Evolutionary conservation across 2,329 filamentous ascomycete genomes (phyloP), one percentile per base, ranked within the genome.

Genomic region (Claviceps sp.): DNA sequence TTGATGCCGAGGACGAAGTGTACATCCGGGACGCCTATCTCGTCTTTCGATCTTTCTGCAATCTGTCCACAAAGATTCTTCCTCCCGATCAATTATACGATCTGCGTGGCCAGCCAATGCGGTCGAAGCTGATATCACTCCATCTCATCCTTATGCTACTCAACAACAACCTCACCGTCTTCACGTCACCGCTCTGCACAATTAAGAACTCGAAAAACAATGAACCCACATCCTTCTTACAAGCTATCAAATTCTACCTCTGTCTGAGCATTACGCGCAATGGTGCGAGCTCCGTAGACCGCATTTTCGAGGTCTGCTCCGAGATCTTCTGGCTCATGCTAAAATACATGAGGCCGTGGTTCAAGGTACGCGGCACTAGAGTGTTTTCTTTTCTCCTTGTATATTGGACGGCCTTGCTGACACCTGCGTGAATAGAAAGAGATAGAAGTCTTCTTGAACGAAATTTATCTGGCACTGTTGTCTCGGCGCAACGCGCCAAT

Each of bases 291-390:
- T 91, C 90, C 4, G 86, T 95, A 44, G 86, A 88, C 57, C 81
- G 81, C 58, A 89, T 98, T 0, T 98, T 97, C 62, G 91, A 97
- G 63, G 88, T 97, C 43, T 91, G 88, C 65, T 90, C 87, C 61
- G 93, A 98, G 66, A 95, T 97, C 34, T 98, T 98, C 66, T 98
- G 90, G 89, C 75, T 97, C 53, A 95, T 96, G 84, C 72, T 96
- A 44, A 95, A 94, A 65, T 85, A 88, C 61, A 86, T 98, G 81
- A 82, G 94, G 55, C 85, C 93, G 2, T 85, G 90, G 56, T 86
- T 98, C 69, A 98, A 98, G 82, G 85, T 85, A 62, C 13, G n/a
- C 14, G 5, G 5, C 47, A 48, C 22, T 34, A 4, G 9, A 5
- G 20, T 5, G 13, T 24, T 45, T 18, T 30, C 2, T 46, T 9